Conservation (phyloP, 148 eudicot genomes). For the Fagopyrum esculentum region DNA sequence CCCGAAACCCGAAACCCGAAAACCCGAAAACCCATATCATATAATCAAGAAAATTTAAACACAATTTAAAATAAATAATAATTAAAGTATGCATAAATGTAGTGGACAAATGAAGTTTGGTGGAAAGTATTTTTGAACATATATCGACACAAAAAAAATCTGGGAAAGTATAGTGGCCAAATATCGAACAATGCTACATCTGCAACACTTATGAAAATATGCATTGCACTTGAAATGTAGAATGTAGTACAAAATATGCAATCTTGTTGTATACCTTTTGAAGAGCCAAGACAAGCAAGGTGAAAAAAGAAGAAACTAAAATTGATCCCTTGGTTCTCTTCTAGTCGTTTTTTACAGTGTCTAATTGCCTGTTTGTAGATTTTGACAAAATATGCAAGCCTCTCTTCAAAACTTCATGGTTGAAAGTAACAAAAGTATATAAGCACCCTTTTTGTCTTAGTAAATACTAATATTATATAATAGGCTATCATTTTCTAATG, state of each 20-base stretch:
- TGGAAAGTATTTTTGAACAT: conserved; percentile 70
- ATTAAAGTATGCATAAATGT: no score
- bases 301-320: conserved; percentile 8
- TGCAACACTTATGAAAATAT: conserved; percentile 35
- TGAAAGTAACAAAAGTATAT: conserved; percentile 60
- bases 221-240: no score
- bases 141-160: conserved; percentile 71
- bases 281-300: conserved; percentile 84
- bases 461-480: no score
- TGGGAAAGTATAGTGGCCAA: conserved; percentile 45
- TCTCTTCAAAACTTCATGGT: conserved; percentile 72
- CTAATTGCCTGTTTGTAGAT: conserved; percentile 34
- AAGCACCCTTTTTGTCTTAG: no score
- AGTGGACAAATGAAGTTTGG: no score
- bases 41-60: no score
- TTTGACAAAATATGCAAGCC: conserved; percentile 70
- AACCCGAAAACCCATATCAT: no score
- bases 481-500: conserved; percentile 38
- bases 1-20: no score
- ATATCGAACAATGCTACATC: conserved; percentile 70
- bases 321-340: neutral
- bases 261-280: conserved; percentile 73
- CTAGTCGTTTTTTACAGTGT: conserved; percentile 6
- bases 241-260: conserved; percentile 15
- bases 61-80: no score